Percentiles rank a stretch among this genome's conserved stretches.
Evolutionary conservation across 352 stramenopile species (phyloP).

Genomic region (Plasmopara halstedii): DNA sequence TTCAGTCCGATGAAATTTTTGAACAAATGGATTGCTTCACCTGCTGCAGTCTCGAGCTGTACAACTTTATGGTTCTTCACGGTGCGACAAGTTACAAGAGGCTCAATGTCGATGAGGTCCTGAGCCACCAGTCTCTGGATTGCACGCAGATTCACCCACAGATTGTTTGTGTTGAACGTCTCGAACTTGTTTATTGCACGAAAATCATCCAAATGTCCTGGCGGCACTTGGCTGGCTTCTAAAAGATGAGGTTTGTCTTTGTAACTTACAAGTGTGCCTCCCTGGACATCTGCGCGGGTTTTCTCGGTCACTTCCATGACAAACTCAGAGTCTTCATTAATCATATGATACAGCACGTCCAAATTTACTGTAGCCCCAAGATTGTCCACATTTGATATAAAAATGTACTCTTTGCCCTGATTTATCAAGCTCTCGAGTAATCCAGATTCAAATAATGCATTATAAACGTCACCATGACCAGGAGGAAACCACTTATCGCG

Average conservation of each 20-base stretch:
- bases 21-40: slow-evolving; percentile 98
- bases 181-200: slow-evolving; percentile 92
- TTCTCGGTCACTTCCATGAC: slow-evolving; percentile 98
- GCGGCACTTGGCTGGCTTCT: slow-evolving; percentile 95
- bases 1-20: slow-evolving; percentile 95
- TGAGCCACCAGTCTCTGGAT: slow-evolving; percentile 95
- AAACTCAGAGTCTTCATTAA: slow-evolving; percentile 94
- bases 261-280: slow-evolving; percentile 88
- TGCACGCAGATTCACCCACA: slow-evolving; percentile 97
- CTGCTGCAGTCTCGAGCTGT: slow-evolving; percentile 95
- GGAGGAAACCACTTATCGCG: slow-evolving; percentile 92
- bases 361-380: slow-evolving; percentile 96
- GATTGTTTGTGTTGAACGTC: slow-evolving; percentile 99
- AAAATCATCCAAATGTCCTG: slow-evolving; percentile 93
- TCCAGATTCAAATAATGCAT: slow-evolving; percentile 95
- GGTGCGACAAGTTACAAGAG: slow-evolving; percentile 88
- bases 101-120: slow-evolving; percentile 98
- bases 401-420: slow-evolving; percentile 98
- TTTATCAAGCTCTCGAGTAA: slow-evolving; percentile 94
- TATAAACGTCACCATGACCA: slow-evolving; percentile 98
- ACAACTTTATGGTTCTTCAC: slow-evolving; percentile 95
- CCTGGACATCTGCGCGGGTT: slow-evolving; percentile 86
- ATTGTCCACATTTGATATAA: slow-evolving; percentile 99
- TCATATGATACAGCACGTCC: slow-evolving; percentile 98
- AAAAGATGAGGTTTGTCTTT: slow-evolving; percentile 92